Evolutionary conservation across 2,329 filamentous ascomycete genomes (phyloP).

Genomic region (Colletotrichum tofieldiae): DNA sequence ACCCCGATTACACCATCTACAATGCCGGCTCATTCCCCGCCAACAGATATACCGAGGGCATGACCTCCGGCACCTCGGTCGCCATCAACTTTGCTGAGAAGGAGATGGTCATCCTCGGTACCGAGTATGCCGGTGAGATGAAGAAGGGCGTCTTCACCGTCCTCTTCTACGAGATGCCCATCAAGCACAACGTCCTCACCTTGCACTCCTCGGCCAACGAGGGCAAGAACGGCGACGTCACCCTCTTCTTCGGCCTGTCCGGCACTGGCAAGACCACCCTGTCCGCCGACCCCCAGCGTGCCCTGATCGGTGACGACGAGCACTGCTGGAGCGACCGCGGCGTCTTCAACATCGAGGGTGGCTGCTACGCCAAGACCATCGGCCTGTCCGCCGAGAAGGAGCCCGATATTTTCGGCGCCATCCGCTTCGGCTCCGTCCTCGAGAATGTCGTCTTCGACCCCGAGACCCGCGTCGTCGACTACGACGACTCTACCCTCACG

Average conservation of each 20-base stretch:
- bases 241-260: slow-evolving; percentile 98
- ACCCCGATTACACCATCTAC: slow-evolving; percentile 99
- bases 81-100: slow-evolving; percentile 99
- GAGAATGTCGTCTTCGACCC: slow-evolving; percentile 99
- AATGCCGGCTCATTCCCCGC: slow-evolving; percentile 98
- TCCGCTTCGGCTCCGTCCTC: slow-evolving; percentile 95
- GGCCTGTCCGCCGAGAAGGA: slow-evolving; percentile 98
- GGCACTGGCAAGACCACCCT: slow-evolving; percentile 99
- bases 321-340: slow-evolving; percentile 99
- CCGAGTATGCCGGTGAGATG: slow-evolving; percentile 98
- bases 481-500: slow-evolving; percentile 93
- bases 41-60: slow-evolving; percentile 97
- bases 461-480: slow-evolving; percentile 90
- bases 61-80: slow-evolving; percentile 98
- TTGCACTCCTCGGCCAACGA: slow-evolving; percentile 99
- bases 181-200: slow-evolving; percentile 99
- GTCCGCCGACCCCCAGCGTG: slow-evolving; percentile 96
- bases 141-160: slow-evolving; percentile 99
- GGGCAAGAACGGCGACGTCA: slow-evolving; percentile 94
- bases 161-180: slow-evolving; percentile 99
- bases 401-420: slow-evolving; percentile 96
- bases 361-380: slow-evolving; percentile 99
- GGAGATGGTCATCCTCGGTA: slow-evolving; percentile 99
- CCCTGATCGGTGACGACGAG: slow-evolving; percentile 98
- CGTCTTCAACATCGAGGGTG: slow-evolving; percentile 99